Evolutionary conservation across 139 green algal species (phyloP).

Genomic region (Picochlorum sp.): DNA sequence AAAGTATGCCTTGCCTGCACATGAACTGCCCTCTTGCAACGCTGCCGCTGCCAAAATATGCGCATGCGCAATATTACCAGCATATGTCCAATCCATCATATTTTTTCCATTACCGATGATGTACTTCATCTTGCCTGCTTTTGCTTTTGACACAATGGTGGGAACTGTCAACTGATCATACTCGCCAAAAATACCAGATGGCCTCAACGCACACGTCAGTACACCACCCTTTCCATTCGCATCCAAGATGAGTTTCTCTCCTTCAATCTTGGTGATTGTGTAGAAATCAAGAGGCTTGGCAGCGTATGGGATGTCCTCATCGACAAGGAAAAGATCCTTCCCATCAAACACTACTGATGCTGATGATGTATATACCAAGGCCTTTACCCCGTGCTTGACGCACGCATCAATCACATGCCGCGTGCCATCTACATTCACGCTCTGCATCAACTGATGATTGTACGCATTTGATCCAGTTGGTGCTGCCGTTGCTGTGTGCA

Average conservation of each 20-base stretch:
- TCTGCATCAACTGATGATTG: conserved; percentile 69
- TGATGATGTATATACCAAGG: conserved; percentile 57
- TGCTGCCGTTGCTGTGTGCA: conserved; percentile 76
- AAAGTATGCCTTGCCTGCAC: conserved; percentile 67
- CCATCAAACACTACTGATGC: conserved; percentile 85
- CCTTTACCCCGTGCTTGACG: conserved; percentile 28
- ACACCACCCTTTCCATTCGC: conserved; percentile 54
- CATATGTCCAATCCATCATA: conserved; percentile 83
- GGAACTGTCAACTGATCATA: conserved; percentile 73
- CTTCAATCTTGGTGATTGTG: conserved; percentile 64
- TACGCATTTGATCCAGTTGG: conserved; percentile 62
- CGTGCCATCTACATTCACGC: conserved; percentile 81
- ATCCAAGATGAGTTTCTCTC: conserved; percentile 66
- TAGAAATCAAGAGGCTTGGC: conserved; percentile 74
- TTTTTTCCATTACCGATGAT: conserved; percentile 77
- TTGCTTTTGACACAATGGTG: conserved; percentile 40
- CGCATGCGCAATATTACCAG: conserved; percentile 71
- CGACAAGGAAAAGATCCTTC: conserved; percentile 43
- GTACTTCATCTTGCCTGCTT: conserved; percentile 83
- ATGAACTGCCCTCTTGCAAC: conserved; percentile 15
- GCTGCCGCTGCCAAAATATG: conserved; percentile 50
- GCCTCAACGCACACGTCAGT: conserved; percentile 59
- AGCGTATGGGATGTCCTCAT: conserved; percentile 67
- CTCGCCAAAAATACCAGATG: conserved; percentile 83
- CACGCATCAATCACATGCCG: conserved; percentile 66